phyloP scores from a whole-genome alignment of 352 stramenopile genomes.

The Peronospora belbahrii region DNA sequence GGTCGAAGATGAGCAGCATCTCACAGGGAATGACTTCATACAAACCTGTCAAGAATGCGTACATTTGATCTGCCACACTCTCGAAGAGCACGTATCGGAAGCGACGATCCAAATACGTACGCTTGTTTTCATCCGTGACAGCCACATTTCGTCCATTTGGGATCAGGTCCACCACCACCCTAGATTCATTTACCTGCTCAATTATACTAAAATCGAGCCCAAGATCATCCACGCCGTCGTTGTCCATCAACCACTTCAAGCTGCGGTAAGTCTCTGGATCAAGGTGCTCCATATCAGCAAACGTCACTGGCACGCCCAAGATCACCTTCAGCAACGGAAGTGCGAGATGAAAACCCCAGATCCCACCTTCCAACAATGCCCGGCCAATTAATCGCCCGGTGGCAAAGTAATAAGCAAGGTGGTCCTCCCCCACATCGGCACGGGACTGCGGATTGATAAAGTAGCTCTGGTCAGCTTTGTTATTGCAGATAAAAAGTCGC shows the following conservation, averaged over 20 bases:
- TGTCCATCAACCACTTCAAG: conserved; percentile 45
- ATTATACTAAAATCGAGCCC: conserved; percentile 55
- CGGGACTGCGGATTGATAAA: conserved; percentile 55
- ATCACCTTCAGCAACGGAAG: conserved; percentile 96
- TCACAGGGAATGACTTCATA: conserved; percentile 94
- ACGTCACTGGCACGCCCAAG: conserved; percentile 90
- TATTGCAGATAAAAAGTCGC: conserved; percentile 48
- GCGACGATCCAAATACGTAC: conserved; percentile 87
- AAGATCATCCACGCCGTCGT: conserved; percentile 43
- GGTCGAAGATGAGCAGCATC: conserved; percentile 93
- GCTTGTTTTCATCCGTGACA: conserved; percentile 93
- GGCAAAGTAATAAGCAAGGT: conserved; percentile 55
- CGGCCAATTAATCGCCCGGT: conserved; percentile 55
- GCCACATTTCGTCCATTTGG: conserved; percentile 49
- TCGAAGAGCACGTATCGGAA: conserved; percentile 56
- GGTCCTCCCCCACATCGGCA: conserved; percentile 42
- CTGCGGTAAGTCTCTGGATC: conserved; percentile 49
- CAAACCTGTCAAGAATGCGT: conserved; percentile 86
- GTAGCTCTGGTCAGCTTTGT: conserved; percentile 51
- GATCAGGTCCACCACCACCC: conserved; percentile 41
- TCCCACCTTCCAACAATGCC: conserved; percentile 77
- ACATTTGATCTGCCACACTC: conserved; percentile 45
- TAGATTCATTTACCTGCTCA: conserved; percentile 24
- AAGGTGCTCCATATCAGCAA: conserved; percentile 87
- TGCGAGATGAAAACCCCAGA: conserved; percentile 90